Evolutionary conservation across 139 green algal species (phyloP).

Genomic region (Spirogloea muscicola): DNA sequence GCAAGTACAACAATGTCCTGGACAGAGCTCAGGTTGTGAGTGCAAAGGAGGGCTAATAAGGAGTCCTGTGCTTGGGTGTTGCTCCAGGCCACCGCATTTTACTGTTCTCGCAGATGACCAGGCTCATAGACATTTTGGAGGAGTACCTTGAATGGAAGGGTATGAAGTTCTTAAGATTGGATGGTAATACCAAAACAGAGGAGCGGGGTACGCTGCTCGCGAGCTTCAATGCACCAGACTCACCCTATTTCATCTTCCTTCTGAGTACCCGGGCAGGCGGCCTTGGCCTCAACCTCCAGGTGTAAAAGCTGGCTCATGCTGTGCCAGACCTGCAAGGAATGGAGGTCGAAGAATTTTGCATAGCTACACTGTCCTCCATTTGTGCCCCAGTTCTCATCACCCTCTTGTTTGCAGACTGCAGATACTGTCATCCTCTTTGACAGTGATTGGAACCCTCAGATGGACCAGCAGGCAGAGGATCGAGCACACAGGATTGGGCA

Average conservation of each 20-base stretch:
- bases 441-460: conserved; percentile 68
- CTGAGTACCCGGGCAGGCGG: conserved; percentile 71
- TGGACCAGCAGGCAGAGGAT: conserved; percentile 71
- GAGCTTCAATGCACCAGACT: conserved; percentile 65
- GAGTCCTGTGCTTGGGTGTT: too few species aligned
- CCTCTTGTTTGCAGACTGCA: too few species aligned
- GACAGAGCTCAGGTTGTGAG: too few species aligned
- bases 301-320: too few species aligned
- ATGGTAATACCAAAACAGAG: conserved; percentile 70
- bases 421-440: conserved; percentile 78
- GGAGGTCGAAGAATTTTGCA: too few species aligned
- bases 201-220: conserved; percentile 54
- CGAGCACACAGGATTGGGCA: conserved; percentile 71
- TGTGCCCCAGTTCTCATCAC: too few species aligned
- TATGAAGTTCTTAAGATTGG: conserved; percentile 65
- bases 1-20: too few species aligned
- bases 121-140: conserved; percentile 43
- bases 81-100: conserved; percentile 61
- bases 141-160: conserved; percentile 57
- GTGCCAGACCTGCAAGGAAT: too few species aligned
- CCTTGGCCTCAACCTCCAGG: conserved; percentile 76
- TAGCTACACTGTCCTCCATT: too few species aligned
- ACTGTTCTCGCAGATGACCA: conserved; percentile 67
- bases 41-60: too few species aligned
- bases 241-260: conserved; percentile 67